Base-by-base conservation (phyloP, 2,329 filamentous ascomycete genomes). In the Sodiomyces alkalinus region DNA sequence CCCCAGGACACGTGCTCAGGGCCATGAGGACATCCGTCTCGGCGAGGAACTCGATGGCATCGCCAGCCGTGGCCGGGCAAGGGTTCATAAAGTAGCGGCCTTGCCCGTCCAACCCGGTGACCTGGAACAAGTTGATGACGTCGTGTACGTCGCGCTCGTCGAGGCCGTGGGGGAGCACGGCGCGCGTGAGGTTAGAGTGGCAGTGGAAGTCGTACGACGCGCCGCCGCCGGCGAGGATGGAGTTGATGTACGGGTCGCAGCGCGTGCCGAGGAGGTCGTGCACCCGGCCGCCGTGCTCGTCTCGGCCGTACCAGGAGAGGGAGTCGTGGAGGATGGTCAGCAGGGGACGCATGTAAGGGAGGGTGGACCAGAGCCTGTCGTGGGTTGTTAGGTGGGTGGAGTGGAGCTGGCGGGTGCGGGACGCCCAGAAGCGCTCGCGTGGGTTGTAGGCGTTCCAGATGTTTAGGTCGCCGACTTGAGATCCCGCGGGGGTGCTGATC, bases 91-190 rank as follows among this genome's bases (percentile, higher is more conserved):
- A 86, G 39, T 86, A 87, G 29, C 72, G 65, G 0, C 79, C 80
- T 34, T 75, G 44, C 29, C 67, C 59, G 41, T 90, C 76, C 26
- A 90, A 47, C 0, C 81, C 80, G 0, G 82, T 90, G 6, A 86
- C 80, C 48, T 92, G 82, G 46, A 92, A 90, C 3, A 92, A 60
- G 43, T 92, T 92, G 30, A 92, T 62, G 1, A 92, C 81, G 47
- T 92, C 81, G 43, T 92, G 82, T 2, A 90, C 71, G 44, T 90
- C 80, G 17, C 60, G 58, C 51, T 90, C 82, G 5, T 59, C 64
- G 22, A 90, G 48, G 0, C 80, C 79, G 35, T 62, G 74, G 0
- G 75, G 74, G 1, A 74, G 36, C 3, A 90, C 68, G 0, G 82
- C 78, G 4, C 82, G 68, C 2, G 70, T 72, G 8, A 92, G 64